Conservation (phyloP, 768 basidiomycete species). For the Naganishia antarctica region DNA sequence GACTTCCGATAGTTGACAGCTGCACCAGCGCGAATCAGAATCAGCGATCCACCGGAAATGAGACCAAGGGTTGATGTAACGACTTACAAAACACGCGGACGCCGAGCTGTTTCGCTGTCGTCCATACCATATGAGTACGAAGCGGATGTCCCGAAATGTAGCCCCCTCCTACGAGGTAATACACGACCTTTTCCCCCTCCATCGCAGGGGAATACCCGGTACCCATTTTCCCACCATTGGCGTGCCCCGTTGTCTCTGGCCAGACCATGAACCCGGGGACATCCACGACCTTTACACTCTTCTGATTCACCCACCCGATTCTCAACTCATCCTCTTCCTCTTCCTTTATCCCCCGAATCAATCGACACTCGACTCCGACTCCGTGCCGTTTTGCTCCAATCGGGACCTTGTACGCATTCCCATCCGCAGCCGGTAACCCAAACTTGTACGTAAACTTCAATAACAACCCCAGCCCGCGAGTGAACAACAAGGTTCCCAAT, state of each 20-base stretch:
- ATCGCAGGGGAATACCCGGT: conserved; percentile 34
- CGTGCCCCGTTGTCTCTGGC: conserved; percentile 17
- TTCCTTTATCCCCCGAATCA: conserved; percentile 27
- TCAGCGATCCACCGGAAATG: neutral
- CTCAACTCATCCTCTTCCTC: conserved; percentile 11
- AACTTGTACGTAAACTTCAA: conserved; percentile 12
- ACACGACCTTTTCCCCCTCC: conserved; percentile 48
- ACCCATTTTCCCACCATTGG: neutral
- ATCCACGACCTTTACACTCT: conserved; percentile 23
- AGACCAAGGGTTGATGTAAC: neutral
- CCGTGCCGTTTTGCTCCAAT: neutral
- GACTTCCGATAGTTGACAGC: conserved; percentile 67
- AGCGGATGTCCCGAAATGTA: conserved; percentile 40
- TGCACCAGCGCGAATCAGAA: conserved; percentile 42
- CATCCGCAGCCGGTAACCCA: conserved; percentile 20
- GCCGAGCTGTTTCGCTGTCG: conserved; percentile 25
- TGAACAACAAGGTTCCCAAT: conserved; percentile 10
- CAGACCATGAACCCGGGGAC: conserved; percentile 36
- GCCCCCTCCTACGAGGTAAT: conserved; percentile 49
- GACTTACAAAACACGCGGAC: conserved; percentile 18
- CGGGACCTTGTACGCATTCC: conserved; percentile 24
- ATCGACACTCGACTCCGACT: conserved; percentile 25
- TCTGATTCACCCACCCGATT: conserved; percentile 31
- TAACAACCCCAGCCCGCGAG: conserved; percentile 3
- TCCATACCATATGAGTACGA: conserved; percentile 34